Base-by-base conservation (phyloP, 352 stramenopile species). In the Pilasporangium apinafurcum region DNA sequence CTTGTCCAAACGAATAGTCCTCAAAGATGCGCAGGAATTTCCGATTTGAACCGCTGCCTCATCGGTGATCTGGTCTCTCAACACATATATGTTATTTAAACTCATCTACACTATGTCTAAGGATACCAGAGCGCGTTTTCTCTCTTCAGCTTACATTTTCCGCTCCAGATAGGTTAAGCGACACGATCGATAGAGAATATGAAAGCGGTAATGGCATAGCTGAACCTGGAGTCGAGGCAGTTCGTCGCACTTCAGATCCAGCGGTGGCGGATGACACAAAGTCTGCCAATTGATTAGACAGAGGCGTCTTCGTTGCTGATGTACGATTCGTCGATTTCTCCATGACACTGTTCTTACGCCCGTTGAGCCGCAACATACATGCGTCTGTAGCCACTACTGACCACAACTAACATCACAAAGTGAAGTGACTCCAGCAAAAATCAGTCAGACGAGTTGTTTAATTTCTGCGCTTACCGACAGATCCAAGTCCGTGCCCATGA, bases 331-430 rank as follows among this genome's bases (percentile, higher is more conserved):
- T n/a, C n/a, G n/a, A n/a, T n/a, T n/a, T n/a, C n/a, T n/a, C n/a
- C n/a, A n/a, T n/a, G n/a, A n/a, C n/a, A n/a, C 13, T 27, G 30
- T 5, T 21, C 16, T 14, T 35, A 37, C 17, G 18, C 30, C 16
- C 50, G 2, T 45, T 57, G 6, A 91, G 52, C 12, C 59, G 59
- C 20, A 53, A 34, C 45, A 88, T 35, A 34, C 75, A 88, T 34
- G 72, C 56, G 46, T 91, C 78, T 5, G 60, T 59, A 1, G 74
- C 68, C 10, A 88, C 62, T 1, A 91, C 62, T 1, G 75, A 87
- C 75, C 78, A 91, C 1, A 71, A 56, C 59, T 84, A 62, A 6
- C 28, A 7, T 25, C n/a, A 7, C 27, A 47, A 20, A 18, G 8
- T 25, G n/a, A 29, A 20, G n/a, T n/a, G n/a, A n/a, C n/a, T n/a